Evolutionary conservation across 139 green algal genomes (phyloP).

Genomic region (Chlamydomonas sp.): DNA sequence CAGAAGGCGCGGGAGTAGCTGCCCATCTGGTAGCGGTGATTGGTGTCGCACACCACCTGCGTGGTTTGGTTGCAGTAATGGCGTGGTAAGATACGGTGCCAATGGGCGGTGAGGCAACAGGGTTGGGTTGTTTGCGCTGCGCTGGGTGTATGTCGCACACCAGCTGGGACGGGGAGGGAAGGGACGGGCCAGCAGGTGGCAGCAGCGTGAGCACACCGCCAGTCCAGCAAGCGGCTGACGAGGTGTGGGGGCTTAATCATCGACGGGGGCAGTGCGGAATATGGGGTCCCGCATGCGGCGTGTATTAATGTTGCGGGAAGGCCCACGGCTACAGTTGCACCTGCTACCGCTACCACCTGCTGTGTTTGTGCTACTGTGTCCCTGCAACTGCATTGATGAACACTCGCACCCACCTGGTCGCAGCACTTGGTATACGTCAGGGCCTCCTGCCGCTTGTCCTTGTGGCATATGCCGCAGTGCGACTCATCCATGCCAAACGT

Average conservation of each 20-base stretch:
- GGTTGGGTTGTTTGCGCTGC: too few relatives aligned
- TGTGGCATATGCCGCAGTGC: slow-evolving; percentile 25
- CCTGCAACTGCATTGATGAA: neutral
- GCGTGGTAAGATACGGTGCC: too few relatives aligned
- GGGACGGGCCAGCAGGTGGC: neutral
- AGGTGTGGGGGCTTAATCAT: too few relatives aligned
- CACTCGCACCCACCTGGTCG: neutral
- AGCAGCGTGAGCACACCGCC: neutral
- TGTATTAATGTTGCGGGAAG: too few relatives aligned
- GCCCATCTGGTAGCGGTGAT: neutral
- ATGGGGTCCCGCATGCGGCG: too few relatives aligned
- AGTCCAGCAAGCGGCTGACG: too few relatives aligned
- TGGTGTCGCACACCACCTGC: neutral
- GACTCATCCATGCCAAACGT: neutral
- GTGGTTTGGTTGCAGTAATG: too few relatives aligned
- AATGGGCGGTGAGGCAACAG: too few relatives aligned
- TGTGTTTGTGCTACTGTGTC: too few relatives aligned
- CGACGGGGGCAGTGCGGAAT: too few relatives aligned
- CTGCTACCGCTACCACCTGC: too few relatives aligned
- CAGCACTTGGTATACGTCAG: slow-evolving; percentile 16
- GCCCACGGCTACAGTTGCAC: too few relatives aligned
- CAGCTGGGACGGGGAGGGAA: neutral
- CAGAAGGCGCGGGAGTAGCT: slow-evolving; percentile 26
- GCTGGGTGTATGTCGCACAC: slow-evolving; percentile 2
- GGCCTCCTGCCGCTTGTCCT: neutral